phyloP scores from a whole-genome alignment of 2,329 filamentous ascomycete genomes.

The Coleophoma cylindrospora region DNA sequence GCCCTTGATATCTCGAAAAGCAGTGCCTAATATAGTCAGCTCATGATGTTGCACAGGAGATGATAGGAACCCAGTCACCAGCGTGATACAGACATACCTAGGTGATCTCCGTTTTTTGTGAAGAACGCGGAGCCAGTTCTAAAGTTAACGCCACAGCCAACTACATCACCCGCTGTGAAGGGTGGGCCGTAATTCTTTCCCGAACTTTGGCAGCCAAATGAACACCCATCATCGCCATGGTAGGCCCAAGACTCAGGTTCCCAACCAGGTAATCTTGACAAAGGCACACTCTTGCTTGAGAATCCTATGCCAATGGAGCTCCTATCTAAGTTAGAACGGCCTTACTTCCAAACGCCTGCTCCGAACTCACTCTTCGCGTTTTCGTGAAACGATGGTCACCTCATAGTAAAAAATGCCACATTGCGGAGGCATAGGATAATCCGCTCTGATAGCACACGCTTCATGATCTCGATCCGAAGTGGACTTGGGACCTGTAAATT shows the following conservation, averaged over 20 bases:
- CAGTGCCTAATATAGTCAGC: slow-evolving; percentile 47
- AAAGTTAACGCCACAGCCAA: slow-evolving; percentile 65
- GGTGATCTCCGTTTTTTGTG: slow-evolving; percentile 56
- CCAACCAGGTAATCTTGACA: slow-evolving; percentile 59
- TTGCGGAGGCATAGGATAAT: slow-evolving; percentile 81
- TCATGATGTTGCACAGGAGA: no score
- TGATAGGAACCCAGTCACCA: no score
- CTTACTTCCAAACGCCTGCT: not conserved
- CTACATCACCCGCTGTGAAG: slow-evolving; percentile 51
- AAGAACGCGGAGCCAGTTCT: slow-evolving; percentile 61
- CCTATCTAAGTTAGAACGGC: slow-evolving; percentile 28
- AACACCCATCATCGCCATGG: slow-evolving; percentile 63
- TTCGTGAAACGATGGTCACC: slow-evolving; percentile 58
- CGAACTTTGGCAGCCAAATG: slow-evolving; percentile 49
- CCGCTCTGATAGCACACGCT: slow-evolving; percentile 74
- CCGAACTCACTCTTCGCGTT: slow-evolving; percentile 57
- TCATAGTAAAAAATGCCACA: slow-evolving; percentile 97
- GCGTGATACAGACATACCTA: slow-evolving; percentile 38
- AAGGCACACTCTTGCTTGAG: slow-evolving; percentile 44
- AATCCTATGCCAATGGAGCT: slow-evolving; percentile 61
- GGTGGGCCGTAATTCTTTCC: slow-evolving; percentile 53
- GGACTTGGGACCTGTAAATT: slow-evolving; percentile 43
- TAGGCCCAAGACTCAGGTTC: slow-evolving; percentile 65
- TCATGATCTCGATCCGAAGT: slow-evolving; percentile 58
- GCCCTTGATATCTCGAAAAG: slow-evolving; percentile 62